Evolutionary conservation across 768 basidiomycete genomes (phyloP).

Genomic region (Hygrocybe punicea): DNA sequence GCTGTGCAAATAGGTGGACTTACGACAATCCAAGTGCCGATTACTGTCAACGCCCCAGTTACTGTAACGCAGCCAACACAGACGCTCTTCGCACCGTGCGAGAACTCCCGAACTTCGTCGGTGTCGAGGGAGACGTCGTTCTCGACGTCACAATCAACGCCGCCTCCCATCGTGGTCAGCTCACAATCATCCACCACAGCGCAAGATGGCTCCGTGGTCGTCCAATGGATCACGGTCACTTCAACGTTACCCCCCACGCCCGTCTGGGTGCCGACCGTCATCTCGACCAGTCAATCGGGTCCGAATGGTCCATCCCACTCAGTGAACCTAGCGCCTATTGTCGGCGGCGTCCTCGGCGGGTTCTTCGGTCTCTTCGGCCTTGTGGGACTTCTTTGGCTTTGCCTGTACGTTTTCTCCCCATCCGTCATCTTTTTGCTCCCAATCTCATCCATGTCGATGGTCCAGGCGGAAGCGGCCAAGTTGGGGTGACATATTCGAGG

Average conservation of each 20-base stretch:
- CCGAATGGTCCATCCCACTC: slow-evolving; percentile 5
- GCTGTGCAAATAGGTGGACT: slow-evolving; percentile 8
- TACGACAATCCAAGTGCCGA: slow-evolving; percentile 37
- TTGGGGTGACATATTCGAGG: slow-evolving; percentile 54
- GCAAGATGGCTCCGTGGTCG: slow-evolving; percentile 40
- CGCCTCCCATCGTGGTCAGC: slow-evolving; percentile 31
- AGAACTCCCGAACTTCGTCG: slow-evolving; percentile 9
- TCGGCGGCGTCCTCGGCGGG: slow-evolving; percentile 6
- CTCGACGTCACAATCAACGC: slow-evolving; percentile 26
- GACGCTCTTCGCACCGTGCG: slow-evolving; percentile 3
- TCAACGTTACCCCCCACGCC: slow-evolving; percentile 34
- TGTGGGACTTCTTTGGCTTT: slow-evolving; percentile 46
- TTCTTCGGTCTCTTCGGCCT: slow-evolving; percentile 43
- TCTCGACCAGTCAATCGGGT: slow-evolving; percentile 4
- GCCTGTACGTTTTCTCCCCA: slow-evolving; percentile 40
- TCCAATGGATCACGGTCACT: slow-evolving; percentile 35
- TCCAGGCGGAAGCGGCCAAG: slow-evolving; percentile 43
- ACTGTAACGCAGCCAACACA: slow-evolving; percentile 22
- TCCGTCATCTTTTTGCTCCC: not conserved
- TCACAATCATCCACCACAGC: slow-evolving; percentile 36
- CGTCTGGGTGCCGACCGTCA: slow-evolving; percentile 23
- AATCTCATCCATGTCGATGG: slow-evolving; percentile 1
- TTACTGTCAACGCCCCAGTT: slow-evolving; percentile 40
- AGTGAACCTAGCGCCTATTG: not conserved
- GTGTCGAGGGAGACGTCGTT: slow-evolving; percentile 9